A percentile compares a stretch with the other conserved stretches of the same genome.
Conservation (phyloP, 306 rosid species). For the Pterocarpus macrocarpus region DNA sequence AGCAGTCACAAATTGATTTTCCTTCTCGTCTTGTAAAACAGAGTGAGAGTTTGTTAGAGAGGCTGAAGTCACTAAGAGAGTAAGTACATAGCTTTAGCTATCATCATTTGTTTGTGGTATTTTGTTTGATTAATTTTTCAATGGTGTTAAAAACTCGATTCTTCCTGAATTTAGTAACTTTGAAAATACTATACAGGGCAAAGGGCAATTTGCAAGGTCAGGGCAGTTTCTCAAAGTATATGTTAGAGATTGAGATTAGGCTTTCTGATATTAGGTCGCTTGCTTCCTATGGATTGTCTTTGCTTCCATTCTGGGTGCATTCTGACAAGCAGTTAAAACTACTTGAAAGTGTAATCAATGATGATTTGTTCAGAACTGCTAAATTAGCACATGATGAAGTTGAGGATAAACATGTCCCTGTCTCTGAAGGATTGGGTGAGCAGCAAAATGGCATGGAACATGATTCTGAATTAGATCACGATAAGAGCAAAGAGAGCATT, state of each 20-base stretch:
- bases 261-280: conserved; percentile 82
- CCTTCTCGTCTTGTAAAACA: conserved; percentile 65
- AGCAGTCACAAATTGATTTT: conserved; percentile 53
- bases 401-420: conserved; percentile 54
- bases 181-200: conserved; percentile 62
- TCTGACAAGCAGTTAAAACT: conserved; percentile 74
- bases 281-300: conserved; percentile 65
- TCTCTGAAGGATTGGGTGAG: conserved; percentile 41
- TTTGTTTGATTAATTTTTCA: conserved; percentile 28
- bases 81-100: conserved; percentile 45
- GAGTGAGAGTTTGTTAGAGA: conserved; percentile 72
- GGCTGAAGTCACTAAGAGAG: conserved; percentile 72
- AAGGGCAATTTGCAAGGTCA: conserved; percentile 51
- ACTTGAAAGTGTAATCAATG: conserved; percentile 69
- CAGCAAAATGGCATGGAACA: conserved; percentile 44
- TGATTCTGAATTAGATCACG: conserved; percentile 52
- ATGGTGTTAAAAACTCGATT: not conserved
- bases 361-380: conserved; percentile 58
- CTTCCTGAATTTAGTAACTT: conserved; percentile 10
- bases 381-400: conserved; percentile 49
- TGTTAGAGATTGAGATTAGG: conserved; percentile 83
- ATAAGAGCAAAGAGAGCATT: conserved; percentile 39
- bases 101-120: conserved; percentile 34
- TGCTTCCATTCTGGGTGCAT: conserved; percentile 93
- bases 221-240: conserved; percentile 62